Conservation (phyloP, 306 rosid genomes). For the Bauhinia variegata region DNA sequence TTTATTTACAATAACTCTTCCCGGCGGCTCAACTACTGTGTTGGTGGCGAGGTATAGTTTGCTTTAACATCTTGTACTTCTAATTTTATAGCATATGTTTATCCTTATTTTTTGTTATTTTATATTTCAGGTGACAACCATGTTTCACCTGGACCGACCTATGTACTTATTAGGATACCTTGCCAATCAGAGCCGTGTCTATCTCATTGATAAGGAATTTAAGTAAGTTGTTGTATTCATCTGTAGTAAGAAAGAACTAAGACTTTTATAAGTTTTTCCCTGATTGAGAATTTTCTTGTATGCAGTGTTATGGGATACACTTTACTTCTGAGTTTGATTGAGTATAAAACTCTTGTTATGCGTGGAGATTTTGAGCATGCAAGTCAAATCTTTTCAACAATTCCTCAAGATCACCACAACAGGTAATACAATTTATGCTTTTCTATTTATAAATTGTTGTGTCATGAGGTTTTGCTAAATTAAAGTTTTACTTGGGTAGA, state of each 20-base stretch:
- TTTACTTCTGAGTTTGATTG: conserved; percentile 64
- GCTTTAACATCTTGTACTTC: background rate
- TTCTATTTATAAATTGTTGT: background rate
- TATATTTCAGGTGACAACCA: conserved; percentile 62
- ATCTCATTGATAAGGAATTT: conserved; percentile 70
- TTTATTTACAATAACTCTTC: conserved; percentile 71
- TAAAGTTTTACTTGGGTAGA: background rate
- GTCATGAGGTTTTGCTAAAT: background rate
- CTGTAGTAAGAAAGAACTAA: background rate
- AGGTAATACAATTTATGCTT: conserved; percentile 38
- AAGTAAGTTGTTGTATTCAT: conserved; percentile 45
- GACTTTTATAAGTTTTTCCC: conserved; percentile 5
- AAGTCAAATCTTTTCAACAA: conserved; percentile 57
- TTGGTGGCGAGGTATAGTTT: conserved; percentile 66
- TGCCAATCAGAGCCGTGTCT: conserved; percentile 68
- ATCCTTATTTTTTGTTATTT: conserved; percentile 8
- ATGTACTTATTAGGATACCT: conserved; percentile 77
- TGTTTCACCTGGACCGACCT: conserved; percentile 76
- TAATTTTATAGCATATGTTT: background rate
- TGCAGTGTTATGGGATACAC: conserved; percentile 72
- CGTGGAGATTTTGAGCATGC: conserved; percentile 69
- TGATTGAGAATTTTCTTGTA: background rate
- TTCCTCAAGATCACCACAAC: conserved; percentile 69
- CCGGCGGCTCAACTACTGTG: conserved; percentile 68
- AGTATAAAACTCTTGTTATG: conserved; percentile 74